phyloP scores from a whole-genome alignment of 352 stramenopile genomes.

The Blastocystis sp. region DNA sequence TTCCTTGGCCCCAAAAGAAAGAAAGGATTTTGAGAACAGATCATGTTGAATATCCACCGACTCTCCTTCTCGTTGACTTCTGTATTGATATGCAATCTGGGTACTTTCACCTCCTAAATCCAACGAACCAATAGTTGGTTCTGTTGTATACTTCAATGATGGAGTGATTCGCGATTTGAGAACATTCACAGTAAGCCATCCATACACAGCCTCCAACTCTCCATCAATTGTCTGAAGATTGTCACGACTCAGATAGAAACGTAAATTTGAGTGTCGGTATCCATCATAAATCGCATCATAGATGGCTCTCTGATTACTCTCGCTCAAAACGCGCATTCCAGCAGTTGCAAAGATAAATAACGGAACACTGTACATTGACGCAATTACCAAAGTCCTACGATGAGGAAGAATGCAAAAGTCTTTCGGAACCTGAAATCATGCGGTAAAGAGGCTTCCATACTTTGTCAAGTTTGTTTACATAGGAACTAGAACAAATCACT shows the following conservation, averaged over 20 bases:
- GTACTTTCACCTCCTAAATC: slow-evolving; percentile 58
- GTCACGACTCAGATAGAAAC: slow-evolving; percentile 51
- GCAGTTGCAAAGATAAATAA: slow-evolving; percentile 59
- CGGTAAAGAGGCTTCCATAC: slow-evolving; percentile 43
- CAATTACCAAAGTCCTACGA: background rate
- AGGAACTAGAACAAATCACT: background rate
- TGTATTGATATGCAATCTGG: slow-evolving; percentile 40
- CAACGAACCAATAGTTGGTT: slow-evolving; percentile 3
- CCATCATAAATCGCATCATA: slow-evolving; percentile 45
- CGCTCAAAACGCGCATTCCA: slow-evolving; percentile 55
- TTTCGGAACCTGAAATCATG: slow-evolving; percentile 32
- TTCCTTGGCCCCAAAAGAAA: slow-evolving; percentile 59
- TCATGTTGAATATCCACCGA: slow-evolving; percentile 13
- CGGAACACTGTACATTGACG: background rate
- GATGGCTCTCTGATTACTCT: slow-evolving; percentile 40
- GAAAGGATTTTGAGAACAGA: slow-evolving; percentile 43
- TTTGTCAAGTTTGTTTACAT: background rate
- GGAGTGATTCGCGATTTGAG: slow-evolving; percentile 55
- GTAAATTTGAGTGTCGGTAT: slow-evolving; percentile 35
- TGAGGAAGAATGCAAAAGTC: background rate
- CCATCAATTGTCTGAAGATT: slow-evolving; percentile 59
- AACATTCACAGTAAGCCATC: slow-evolving; percentile 60
- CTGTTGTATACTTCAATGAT: background rate
- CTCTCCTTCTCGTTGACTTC: background rate
- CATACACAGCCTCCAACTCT: slow-evolving; percentile 55